A percentile compares a stretch with the other conserved stretches of the same genome.
These are phyloP conservation scores for Leccinum broughii DNA, from an alignment of 768 basidiomycete species.

Conservation along the genomic window DNA sequence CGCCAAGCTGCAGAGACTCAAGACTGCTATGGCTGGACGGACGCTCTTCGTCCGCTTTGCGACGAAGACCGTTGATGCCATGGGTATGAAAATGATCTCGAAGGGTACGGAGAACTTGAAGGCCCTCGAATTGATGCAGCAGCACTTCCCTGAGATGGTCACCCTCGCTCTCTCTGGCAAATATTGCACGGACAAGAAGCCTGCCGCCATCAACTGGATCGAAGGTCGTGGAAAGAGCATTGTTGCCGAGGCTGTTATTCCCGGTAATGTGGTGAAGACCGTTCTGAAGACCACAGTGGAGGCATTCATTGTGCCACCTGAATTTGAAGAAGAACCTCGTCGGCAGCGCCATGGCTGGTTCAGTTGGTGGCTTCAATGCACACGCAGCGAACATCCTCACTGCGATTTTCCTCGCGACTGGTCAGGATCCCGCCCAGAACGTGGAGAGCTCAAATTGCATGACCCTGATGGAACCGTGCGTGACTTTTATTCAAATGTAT, in stretches of 20 bases:
- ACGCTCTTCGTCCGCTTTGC: slow-evolving; percentile 93
- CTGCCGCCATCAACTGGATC: slow-evolving; percentile 99
- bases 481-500: slow-evolving; percentile 8
- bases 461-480: slow-evolving; percentile 97
- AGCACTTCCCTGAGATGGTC: slow-evolving; percentile 87
- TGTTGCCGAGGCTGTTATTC: slow-evolving; percentile 92
- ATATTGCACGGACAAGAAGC: slow-evolving; percentile 99
- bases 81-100: slow-evolving; percentile 99
- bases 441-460: slow-evolving; percentile 99
- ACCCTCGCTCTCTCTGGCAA: slow-evolving; percentile 93
- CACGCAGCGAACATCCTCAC: slow-evolving; percentile 98
- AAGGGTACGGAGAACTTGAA: slow-evolving; percentile 86
- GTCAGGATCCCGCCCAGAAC: slow-evolving; percentile 99
- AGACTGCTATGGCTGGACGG: slow-evolving; percentile 89
- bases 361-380: slow-evolving; percentile 97
- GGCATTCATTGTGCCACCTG: slow-evolving; percentile 82
- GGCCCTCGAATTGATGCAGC: slow-evolving; percentile 77
- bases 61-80: slow-evolving; percentile 94
- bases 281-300: slow-evolving; percentile 96
- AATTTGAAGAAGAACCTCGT: slow-evolving; percentile 97
- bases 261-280: slow-evolving; percentile 81
- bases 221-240: slow-evolving; percentile 98
- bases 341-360: slow-evolving; percentile 97
- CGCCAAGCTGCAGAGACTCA: slow-evolving; percentile 80
- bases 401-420: slow-evolving; percentile 92